Conservation (phyloP, 2,329 filamentous ascomycete genomes). For the Orbilia quercus region DNA sequence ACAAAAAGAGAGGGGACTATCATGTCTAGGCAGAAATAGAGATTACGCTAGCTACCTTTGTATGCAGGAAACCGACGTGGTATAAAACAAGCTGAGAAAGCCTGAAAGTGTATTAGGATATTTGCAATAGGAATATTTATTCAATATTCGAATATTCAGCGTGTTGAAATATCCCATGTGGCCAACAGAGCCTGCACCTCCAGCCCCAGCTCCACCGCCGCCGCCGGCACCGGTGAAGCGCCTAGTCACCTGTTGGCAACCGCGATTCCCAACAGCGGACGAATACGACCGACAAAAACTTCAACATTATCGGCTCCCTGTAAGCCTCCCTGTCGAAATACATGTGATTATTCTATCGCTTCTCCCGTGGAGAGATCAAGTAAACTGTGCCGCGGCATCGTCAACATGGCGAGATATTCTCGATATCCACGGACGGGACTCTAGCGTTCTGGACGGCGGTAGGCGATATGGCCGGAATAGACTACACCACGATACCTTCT, state of each 20-base stretch:
- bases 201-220: background rate
- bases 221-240: background rate
- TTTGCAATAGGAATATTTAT: too few relatives aligned
- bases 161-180: background rate
- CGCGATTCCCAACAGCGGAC: background rate
- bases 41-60: too few relatives aligned
- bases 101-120: background rate
- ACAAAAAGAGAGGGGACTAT: too few relatives aligned
- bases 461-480: background rate
- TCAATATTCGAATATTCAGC: too few relatives aligned
- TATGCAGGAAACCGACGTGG: too few relatives aligned
- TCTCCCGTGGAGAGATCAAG: conserved; percentile 10
- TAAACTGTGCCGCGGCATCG: conserved; percentile 12
- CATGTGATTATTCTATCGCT: conserved; percentile 8
- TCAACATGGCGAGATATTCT: conserved; percentile 13
- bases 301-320: conserved; percentile 1
- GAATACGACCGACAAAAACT: background rate
- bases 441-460: background rate
- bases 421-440: conserved; percentile 2
- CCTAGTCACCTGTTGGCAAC: background rate
- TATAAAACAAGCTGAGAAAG: conserved; percentile 7
- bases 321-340: conserved; percentile 16
- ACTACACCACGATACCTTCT: background rate
- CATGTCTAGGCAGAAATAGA: too few relatives aligned
- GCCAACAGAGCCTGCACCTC: background rate